phyloP scores from a whole-genome alignment of 176 grass and related monocot genomes.

The Lolium rigidum region DNA sequence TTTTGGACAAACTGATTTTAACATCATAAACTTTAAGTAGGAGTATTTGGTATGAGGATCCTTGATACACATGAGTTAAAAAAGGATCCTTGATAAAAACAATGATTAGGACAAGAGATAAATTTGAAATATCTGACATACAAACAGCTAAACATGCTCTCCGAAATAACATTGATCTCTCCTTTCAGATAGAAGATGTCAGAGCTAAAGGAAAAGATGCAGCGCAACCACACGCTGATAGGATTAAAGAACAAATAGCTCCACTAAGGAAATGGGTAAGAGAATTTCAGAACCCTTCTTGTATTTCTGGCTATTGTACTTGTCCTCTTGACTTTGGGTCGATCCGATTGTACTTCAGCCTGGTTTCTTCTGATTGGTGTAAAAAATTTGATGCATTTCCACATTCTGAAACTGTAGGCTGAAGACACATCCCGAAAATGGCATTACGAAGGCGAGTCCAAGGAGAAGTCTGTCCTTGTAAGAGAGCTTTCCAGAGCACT shows the following conservation, averaged over 20 bases:
- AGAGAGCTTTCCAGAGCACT: conserved; percentile 72
- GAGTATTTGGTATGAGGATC: neutral
- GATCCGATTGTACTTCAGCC: conserved; percentile 14
- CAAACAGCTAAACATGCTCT: neutral
- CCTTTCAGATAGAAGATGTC: conserved; percentile 68
- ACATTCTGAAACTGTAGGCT: conserved; percentile 48
- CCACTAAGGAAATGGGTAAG: conserved; percentile 82
- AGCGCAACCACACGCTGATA: conserved; percentile 66
- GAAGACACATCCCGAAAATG: conserved; percentile 70
- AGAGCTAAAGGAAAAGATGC: conserved; percentile 74
- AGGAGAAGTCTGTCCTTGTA: conserved; percentile 63
- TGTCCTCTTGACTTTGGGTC: neutral
- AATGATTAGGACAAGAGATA: neutral
- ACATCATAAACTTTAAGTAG: neutral
- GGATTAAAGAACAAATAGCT: conserved; percentile 74
- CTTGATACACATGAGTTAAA: neutral
- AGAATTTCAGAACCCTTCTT: neutral
- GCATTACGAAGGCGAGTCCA: conserved; percentile 57
- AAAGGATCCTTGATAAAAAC: neutral
- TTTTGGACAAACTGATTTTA: neutral
- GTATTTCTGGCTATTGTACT: neutral
- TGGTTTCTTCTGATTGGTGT: conserved; percentile 3
- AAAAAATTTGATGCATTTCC: conserved; percentile 14
- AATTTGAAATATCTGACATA: neutral
- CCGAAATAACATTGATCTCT: neutral